Base-by-base conservation (phyloP, 495 filamentous ascomycete species). In the Aspergillus heteromorphus region DNA sequence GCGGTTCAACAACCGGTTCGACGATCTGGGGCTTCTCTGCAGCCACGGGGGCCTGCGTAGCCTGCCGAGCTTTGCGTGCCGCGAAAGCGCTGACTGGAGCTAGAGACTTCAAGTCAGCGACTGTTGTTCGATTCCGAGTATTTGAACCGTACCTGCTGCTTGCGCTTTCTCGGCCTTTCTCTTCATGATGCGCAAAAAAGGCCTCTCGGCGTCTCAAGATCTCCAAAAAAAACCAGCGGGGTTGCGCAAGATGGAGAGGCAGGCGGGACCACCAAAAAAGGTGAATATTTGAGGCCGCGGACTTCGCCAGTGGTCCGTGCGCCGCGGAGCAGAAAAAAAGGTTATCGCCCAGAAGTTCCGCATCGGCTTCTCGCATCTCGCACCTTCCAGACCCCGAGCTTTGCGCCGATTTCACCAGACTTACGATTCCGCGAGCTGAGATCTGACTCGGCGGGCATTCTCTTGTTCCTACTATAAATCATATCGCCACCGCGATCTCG, bases 291-390 rank as follows among this genome's bases (percentile, higher is more conserved):
- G 49, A 40, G 20, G 54, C 50, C 56, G 62, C 62, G 58, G 62
- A 70, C 64, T 62, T 64, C 62, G 56, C 59, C 20, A 53, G 63
- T 73, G 73, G 73, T 68, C 73, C 64, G 73, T 75, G 73, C 73
- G 62, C 66, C 67, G 72, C 70, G 69, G 72, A 75, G 68, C 62
- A 72, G 52, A 68, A 72, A 73, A 73, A 71, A 73, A 68, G 62
- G 63, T 58, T 63, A 63, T 62, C 53, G 53, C 51, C 51, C 51
- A 30, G 31, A 51, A 59, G 49, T 36, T 51, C 53, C 17, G 38
- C 11, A 43, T 34, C 27, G 20, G 31, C 19, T 38, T 48, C 36
- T 54, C 48, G 52, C 54, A 59, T 55, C 43, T 45, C 19, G 16
- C 30, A n/a, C n/a, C n/a, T n/a, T n/a, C n/a, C n/a, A n/a, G 45